phyloP scores from a whole-genome alignment of 1,284 basidiomycete species.

The Ceratobasidium sp. region DNA sequence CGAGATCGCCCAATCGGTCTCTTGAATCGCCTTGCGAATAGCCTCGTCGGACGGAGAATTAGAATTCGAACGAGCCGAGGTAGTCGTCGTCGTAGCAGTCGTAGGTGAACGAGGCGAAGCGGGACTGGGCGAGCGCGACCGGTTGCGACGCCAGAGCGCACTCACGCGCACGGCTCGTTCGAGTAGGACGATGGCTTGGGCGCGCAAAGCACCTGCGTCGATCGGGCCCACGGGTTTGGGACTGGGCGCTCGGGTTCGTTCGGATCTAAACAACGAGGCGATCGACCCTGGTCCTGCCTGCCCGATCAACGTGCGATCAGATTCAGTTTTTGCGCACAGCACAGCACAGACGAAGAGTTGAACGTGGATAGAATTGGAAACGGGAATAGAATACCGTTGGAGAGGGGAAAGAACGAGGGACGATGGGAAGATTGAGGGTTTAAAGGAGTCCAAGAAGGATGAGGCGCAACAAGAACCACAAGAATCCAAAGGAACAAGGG shows the following conservation, averaged over 20 bases:
- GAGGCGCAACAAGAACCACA: neutral
- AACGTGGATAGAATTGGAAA: neutral
- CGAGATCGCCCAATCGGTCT: conserved; percentile 35
- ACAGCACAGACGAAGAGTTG: neutral
- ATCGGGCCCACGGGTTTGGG: conserved; percentile 1
- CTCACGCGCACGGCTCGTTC: conserved; percentile 33
- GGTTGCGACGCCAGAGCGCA: conserved; percentile 5
- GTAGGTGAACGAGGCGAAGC: neutral
- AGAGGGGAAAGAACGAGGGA: no score
- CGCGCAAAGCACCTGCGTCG: neutral
- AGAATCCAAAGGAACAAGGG: neutral
- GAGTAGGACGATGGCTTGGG: conserved; percentile 32
- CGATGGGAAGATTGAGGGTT: no score
- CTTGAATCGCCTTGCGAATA: conserved; percentile 6
- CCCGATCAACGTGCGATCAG: neutral
- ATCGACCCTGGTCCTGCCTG: conserved; percentile 20
- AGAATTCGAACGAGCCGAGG: neutral
- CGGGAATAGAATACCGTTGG: neutral
- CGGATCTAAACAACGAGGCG: conserved; percentile 17
- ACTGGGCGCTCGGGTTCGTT: conserved; percentile 6
- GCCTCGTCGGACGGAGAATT: neutral
- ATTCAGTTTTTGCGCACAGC: neutral
- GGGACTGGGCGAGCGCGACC: neutral
- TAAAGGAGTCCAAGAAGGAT: neutral
- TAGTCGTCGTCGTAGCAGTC: no score